A percentile compares a stretch with the other conserved stretches of the same genome.
phyloP scores from a whole-genome alignment of 345 rosid species.

The Draba incana region DNA sequence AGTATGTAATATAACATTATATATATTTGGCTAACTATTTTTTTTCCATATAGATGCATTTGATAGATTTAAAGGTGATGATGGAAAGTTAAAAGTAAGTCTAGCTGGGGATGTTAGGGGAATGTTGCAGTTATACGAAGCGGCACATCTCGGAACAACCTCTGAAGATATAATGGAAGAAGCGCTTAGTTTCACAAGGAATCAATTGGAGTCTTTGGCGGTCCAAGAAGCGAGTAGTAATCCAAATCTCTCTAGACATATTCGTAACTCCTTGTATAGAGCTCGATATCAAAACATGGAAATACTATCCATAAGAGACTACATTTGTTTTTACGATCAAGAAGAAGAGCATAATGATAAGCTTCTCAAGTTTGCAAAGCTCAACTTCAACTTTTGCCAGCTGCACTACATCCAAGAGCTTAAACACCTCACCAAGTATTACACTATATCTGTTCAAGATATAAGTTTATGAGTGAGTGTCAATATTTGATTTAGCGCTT shows the following conservation, averaged over 20 bases:
- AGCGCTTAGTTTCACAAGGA: not conserved
- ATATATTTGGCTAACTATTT: too few species aligned
- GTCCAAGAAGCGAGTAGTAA: not conserved
- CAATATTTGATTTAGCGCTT: not conserved
- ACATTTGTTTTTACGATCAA: slow-evolving; percentile 19
- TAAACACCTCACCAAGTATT: slow-evolving; percentile 8
- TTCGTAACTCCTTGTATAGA: slow-evolving; percentile 1
- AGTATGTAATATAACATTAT: too few species aligned
- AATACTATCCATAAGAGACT: not conserved
- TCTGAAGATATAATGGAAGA: slow-evolving; percentile 19
- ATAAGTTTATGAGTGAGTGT: not conserved
- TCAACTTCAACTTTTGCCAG: slow-evolving; percentile 26
- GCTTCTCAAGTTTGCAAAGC: slow-evolving; percentile 26
- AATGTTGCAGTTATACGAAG: slow-evolving; percentile 15
- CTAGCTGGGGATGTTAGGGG: not conserved
- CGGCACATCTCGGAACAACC: slow-evolving; percentile 5
- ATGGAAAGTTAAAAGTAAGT: not conserved
- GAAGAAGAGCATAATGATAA: slow-evolving; percentile 9
- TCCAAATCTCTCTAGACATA: not conserved
- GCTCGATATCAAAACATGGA: slow-evolving; percentile 16
- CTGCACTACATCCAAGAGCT: slow-evolving; percentile 23
- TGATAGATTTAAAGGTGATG: not conserved
- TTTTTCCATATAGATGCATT: slow-evolving; percentile 7
- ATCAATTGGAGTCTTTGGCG: not conserved
- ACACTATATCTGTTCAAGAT: not conserved